A percentile compares a stretch with the other conserved stretches of the same genome.
Evolutionary conservation across 805 yeast genomes (phyloP).

Genomic region (Ogataea pini): DNA sequence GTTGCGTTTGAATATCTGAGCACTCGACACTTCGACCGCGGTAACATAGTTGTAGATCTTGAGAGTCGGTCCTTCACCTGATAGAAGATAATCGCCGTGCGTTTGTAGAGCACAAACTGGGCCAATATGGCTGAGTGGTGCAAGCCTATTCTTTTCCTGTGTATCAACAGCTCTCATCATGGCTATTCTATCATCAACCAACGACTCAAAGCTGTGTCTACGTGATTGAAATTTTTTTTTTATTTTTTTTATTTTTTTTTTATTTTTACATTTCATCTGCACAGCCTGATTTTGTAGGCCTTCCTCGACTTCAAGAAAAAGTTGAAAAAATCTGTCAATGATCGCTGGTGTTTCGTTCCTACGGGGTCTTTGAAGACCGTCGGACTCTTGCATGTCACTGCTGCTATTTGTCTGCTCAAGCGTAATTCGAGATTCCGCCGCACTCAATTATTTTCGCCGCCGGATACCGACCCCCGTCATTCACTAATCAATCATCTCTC

Average conservation of each 20-base stretch:
- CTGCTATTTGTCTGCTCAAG: no score
- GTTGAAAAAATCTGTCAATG: background rate
- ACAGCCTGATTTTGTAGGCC: background rate
- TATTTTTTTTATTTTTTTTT: background rate
- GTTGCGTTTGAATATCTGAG: slow-evolving; percentile 61
- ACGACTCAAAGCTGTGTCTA: no score
- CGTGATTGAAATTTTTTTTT: background rate
- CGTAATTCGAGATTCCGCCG: no score
- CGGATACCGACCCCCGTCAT: no score
- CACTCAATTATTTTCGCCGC: no score
- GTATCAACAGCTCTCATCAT: background rate
- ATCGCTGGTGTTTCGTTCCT: background rate
- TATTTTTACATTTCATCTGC: background rate
- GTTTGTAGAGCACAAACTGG: slow-evolving; percentile 69
- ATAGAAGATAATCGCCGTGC: slow-evolving; percentile 41
- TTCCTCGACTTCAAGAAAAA: background rate
- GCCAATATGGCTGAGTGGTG: slow-evolving; percentile 48
- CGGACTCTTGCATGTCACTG: no score
- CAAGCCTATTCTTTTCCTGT: slow-evolving; percentile 4
- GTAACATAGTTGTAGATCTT: slow-evolving; percentile 51
- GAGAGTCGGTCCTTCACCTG: slow-evolving; percentile 73
- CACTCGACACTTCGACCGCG: slow-evolving; percentile 35
- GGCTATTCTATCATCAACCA: no score
- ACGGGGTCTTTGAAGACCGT: background rate
- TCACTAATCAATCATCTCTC: no score